Conservation (phyloP, 2,329 filamentous ascomycete species). For the Fusarium euwallaceae region DNA sequence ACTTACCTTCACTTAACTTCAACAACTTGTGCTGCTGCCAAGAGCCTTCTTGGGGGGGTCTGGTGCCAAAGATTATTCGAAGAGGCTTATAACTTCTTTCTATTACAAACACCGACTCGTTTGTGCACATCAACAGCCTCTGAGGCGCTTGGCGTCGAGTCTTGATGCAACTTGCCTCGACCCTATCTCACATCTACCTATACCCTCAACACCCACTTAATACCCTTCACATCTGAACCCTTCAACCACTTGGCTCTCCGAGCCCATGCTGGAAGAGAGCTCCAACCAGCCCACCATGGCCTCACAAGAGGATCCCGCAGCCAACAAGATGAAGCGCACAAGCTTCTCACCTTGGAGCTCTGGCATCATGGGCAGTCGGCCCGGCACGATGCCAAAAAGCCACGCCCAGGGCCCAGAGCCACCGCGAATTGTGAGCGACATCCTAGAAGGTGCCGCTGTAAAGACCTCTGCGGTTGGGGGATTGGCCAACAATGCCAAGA, state of each 20-base stretch:
- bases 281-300: constrained; percentile 8
- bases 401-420: constrained; percentile 18
- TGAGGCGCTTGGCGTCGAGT: not conserved
- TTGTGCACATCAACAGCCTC: not conserved
- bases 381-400: not conserved
- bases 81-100: not conserved
- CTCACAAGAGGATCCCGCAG: constrained; percentile 10
- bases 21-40: not conserved
- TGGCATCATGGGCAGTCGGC: constrained; percentile 19
- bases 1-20: constrained; percentile 9
- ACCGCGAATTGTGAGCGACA: constrained; percentile 44
- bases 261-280: constrained; percentile 15
- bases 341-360: constrained; percentile 36
- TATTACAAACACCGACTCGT: too few species aligned
- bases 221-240: not conserved
- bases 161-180: not conserved
- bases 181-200: not conserved
- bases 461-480: constrained; percentile 11
- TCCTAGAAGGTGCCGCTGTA: constrained; percentile 1
- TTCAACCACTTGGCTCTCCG: not conserved
- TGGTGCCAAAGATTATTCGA: not conserved
- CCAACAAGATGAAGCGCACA: constrained; percentile 30
- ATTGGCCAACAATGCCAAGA: constrained; percentile 38
- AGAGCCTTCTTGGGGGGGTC: not conserved
- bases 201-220: not conserved